Evolutionary conservation across 495 filamentous ascomycete genomes (phyloP), one percentile per base, ranked within the genome.

Genomic region (Penicillium lividum): DNA sequence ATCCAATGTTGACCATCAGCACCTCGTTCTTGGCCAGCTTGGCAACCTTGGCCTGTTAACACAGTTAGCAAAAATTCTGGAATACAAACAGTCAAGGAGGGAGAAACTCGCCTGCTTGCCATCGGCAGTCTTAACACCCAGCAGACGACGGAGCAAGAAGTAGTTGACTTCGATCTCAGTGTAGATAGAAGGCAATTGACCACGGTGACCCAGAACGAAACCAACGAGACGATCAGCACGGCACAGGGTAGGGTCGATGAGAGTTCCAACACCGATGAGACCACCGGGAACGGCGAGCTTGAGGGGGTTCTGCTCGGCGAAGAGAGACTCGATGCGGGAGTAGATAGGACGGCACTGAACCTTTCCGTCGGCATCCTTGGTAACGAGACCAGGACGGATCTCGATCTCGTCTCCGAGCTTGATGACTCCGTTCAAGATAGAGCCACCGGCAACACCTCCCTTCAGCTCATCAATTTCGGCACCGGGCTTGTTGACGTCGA

Each of bases 401-500:
- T 98, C 94, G 66, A 98, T 96, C 77, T 98, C 94, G 67, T 98
- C 94, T 49, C 92, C 89, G 67, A 97, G 78, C 79, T 97, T 97
- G 60, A 98, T 78, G 45, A 98, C 90, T 79, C 94, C 94, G 63
- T 91, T 96, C 56, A 98, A 78, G 67, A 98, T 97, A 77, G 87
- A 91, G 61, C 94, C 94, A 84, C 94, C 94, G 64, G 94, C 94
- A 73, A 98, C 94, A 83, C 94, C 94, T 69, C 94, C 94, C 84
- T 98, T 98, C 60, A 98, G 82, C 64, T 98, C 95, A 33, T 98
- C 95, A 57, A 98, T 97, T 78, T 97, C 95, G n/a, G 95, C 92
- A 84, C 94, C 94, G 38, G 94, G 94, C 83, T 98, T 98, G 86
- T 98, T 98, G 63, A 98, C 95, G 68, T 98, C 94, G 73, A 98